These are phyloP conservation scores for Ganoderma boninense DNA, from an alignment of 1,284 basidiomycete species.

Conservation along the genomic window DNA sequence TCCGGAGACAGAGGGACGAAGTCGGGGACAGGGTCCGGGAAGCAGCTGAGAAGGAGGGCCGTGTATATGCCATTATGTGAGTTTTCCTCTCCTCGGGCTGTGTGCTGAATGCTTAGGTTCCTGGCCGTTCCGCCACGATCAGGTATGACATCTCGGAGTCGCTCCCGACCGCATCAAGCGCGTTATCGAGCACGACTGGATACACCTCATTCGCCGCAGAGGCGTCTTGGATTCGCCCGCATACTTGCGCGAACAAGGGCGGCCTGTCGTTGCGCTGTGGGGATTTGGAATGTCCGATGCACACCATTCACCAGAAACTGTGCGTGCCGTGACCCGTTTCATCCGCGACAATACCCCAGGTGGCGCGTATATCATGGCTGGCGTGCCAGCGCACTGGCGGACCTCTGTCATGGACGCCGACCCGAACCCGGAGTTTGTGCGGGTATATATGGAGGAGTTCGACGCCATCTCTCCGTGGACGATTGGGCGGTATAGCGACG, in stretches of 20 bases:
- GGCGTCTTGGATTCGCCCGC: conserved; percentile 72
- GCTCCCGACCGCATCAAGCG: conserved; percentile 63
- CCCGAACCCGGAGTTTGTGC: conserved; percentile 65
- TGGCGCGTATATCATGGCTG: conserved; percentile 76
- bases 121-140: conserved; percentile 9
- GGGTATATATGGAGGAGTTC: conserved; percentile 74
- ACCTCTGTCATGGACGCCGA: conserved; percentile 72
- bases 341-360: conserved; percentile 70
- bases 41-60: conserved; percentile 77
- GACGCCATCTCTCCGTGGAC: conserved; percentile 84
- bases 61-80: conserved; percentile 83
- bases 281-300: conserved; percentile 74
- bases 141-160: conserved; percentile 83
- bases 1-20: conserved; percentile 71
- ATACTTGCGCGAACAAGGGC: conserved; percentile 72
- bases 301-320: conserved; percentile 66
- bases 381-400: conserved; percentile 75
- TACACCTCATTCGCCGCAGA: conserved; percentile 67
- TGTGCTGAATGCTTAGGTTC: background rate
- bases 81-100: conserved; percentile 33
- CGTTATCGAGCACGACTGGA: conserved; percentile 73
- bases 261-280: conserved; percentile 75
- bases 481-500: conserved; percentile 67
- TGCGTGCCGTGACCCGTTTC: conserved; percentile 61
- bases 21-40: conserved; percentile 72